These are phyloP conservation scores for Xylaria venustula DNA, from an alignment of 495 filamentous ascomycete species.

Conservation along the genomic window DNA sequence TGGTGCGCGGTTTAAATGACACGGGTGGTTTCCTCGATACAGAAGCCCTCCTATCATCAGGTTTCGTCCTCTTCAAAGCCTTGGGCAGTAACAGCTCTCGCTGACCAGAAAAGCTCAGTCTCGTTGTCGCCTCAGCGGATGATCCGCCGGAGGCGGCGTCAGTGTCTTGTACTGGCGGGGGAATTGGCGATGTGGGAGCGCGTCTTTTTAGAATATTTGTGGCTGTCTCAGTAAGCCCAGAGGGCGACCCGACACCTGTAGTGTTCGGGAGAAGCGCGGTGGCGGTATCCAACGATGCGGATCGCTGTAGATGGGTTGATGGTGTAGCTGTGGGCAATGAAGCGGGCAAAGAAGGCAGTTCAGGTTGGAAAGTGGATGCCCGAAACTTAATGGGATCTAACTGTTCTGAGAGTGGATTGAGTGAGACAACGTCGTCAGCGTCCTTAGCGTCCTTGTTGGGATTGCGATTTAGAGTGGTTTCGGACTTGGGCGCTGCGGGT, in stretches of 20 bases:
- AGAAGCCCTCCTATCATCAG: constrained; percentile 40
- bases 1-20: constrained; percentile 38
- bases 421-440: constrained; percentile 21
- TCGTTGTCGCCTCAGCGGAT: constrained; percentile 5
- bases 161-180: background rate
- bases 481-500: constrained; percentile 11
- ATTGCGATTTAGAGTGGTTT: constrained; percentile 20
- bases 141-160: constrained; percentile 6
- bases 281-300: constrained; percentile 38
- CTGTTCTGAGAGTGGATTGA: constrained; percentile 15
- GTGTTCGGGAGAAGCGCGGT: constrained; percentile 21
- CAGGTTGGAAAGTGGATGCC: constrained; percentile 39
- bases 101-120: constrained; percentile 33
- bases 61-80: constrained; percentile 26
- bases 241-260: constrained; percentile 21
- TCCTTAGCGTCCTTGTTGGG: background rate
- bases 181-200: constrained; percentile 20
- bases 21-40: constrained; percentile 40
- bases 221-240: constrained; percentile 21
- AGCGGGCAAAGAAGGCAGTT: constrained; percentile 7
- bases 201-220: constrained; percentile 19
- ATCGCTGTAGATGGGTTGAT: constrained; percentile 34
- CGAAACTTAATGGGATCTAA: constrained; percentile 32
- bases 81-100: constrained; percentile 40
- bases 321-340: constrained; percentile 20